Evolutionary conservation across 2,329 filamentous ascomycete genomes (phyloP), one percentile per base, ranked within the genome.

Genomic region (Phyllachora maydis): DNA sequence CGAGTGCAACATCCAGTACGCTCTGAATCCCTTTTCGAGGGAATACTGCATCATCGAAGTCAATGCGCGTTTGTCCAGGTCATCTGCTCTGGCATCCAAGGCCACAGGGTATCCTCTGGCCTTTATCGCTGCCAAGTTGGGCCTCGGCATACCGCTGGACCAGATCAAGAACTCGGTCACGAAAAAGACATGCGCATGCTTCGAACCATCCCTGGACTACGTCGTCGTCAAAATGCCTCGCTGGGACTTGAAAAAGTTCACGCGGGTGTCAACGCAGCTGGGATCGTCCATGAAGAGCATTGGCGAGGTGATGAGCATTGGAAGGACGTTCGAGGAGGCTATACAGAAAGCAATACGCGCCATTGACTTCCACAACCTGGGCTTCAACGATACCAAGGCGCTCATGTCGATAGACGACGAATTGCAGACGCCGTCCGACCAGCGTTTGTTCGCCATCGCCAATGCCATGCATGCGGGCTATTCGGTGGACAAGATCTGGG

Each of bases 31-130:
- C 3, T 79, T 83, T 48, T 93, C 83, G 1, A 72, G 66, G 44
- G 88, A 98, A 45, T 98, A 93, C 56, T 93, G 88, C 59, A 93
- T 98, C 35, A 98, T 98, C 42, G 88, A 98, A 49, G 88, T 98
- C 55, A 98, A 98, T 41, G 88, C 85, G 23, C 75, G 85, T 62
- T 58, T 98, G 28, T 98, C 85, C 23, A 66, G 88, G 52, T 98
- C 85, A 23, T 98, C 85, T 8, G 85, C 88, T 10, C 59, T 98
- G 32, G 85, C 85, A 12, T 95, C 88, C 12, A 98, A 98, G 57
- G 85, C 85, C 6, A 98, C 85, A 6, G 85, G 88, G 18, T 98
- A 95, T 45, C 85, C 85, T 16, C 56, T 98, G 34, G 85, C 88
- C 6, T 98, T 93, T 42, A 88, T 93, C 37, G 88, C 88, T 17